phyloP scores from a whole-genome alignment of 1,139 yeast genomes.

The Pneumocystis carinii region DNA sequence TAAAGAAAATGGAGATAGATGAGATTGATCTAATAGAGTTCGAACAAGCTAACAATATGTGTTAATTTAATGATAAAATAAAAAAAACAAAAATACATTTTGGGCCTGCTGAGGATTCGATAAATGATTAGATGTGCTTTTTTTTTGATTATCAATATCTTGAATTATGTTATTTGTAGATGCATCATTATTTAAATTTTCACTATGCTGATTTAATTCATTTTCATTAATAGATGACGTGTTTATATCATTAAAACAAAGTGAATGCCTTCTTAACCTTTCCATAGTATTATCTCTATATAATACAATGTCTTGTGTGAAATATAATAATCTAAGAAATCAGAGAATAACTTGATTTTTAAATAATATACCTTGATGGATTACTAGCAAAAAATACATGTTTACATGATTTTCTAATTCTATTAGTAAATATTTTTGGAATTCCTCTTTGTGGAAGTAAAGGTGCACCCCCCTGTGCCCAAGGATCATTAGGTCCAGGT shows the following conservation, averaged over 20 bases:
- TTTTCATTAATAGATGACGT: background rate
- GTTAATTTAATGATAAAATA: conserved; percentile 58
- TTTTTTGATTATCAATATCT: conserved; percentile 3
- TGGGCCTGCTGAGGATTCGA: conserved; percentile 9
- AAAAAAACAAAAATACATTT: conserved; percentile 47
- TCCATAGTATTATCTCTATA: conserved; percentile 58
- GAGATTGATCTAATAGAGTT: conserved; percentile 63
- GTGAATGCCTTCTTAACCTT: conserved; percentile 54
- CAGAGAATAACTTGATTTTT: background rate
- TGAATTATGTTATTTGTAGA: background rate
- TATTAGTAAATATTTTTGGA: conserved; percentile 53
- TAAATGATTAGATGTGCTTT: background rate
- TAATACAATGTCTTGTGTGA: conserved; percentile 69
- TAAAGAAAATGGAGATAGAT: conserved; percentile 61
- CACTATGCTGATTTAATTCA: conserved; percentile 1
- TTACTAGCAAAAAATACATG: conserved; percentile 59
- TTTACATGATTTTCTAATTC: conserved; percentile 50
- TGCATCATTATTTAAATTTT: conserved; percentile 14
- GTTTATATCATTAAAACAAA: conserved; percentile 19
- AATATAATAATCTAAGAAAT: conserved; percentile 27
- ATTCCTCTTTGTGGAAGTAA: conserved; percentile 54
- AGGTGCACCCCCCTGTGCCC: conserved; percentile 65
- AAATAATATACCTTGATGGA: conserved; percentile 47
- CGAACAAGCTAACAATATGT: conserved; percentile 7
- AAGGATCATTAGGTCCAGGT: conserved; percentile 88